Percentiles rank a stretch among this genome's conserved stretches.
These are phyloP conservation scores for Dioscorea alata DNA, from an alignment of 106 monocot genomes.

Conservation along the genomic window DNA sequence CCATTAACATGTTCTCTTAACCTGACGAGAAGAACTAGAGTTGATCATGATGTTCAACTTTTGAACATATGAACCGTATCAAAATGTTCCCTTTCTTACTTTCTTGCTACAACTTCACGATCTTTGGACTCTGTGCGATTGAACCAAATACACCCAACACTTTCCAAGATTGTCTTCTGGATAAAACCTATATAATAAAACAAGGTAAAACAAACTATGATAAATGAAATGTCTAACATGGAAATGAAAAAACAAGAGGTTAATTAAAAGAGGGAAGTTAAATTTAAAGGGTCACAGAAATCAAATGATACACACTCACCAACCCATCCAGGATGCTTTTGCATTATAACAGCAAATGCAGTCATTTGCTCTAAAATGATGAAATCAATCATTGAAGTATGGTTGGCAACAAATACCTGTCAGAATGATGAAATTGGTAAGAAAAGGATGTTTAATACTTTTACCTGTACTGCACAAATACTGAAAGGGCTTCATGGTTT, in stretches of 20 bases:
- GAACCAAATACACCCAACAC: constrained; percentile 98
- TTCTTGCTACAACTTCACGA: constrained; percentile 84
- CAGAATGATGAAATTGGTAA: not conserved
- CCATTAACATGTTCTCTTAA: constrained; percentile 73
- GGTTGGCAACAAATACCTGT: constrained; percentile 98
- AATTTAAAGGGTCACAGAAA: not conserved
- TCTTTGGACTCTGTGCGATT: constrained; percentile 86
- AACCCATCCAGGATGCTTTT: constrained; percentile 99
- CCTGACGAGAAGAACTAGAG: constrained; percentile 28
- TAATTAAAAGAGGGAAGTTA: too few relatives aligned
- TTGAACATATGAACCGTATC: too few relatives aligned
- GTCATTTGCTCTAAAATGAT: constrained; percentile 97
- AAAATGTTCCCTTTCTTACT: constrained; percentile 30
- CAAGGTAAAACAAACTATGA: not conserved
- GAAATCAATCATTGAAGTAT: constrained; percentile 98
- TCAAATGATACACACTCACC: constrained; percentile 42
- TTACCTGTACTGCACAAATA: not conserved
- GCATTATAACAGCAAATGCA: constrained; percentile 99
- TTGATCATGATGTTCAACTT: too few relatives aligned
- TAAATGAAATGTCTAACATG: not conserved
- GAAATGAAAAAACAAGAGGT: not conserved
- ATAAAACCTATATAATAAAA: constrained; percentile 61
- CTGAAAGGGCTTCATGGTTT: not conserved
- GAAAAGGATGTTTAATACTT: not conserved
- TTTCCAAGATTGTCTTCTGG: constrained; percentile 85